Evolutionary conservation across 1,284 basidiomycete genomes (phyloP), one percentile per base, ranked within the genome.

Genomic region (Pseudozyma pruni): DNA sequence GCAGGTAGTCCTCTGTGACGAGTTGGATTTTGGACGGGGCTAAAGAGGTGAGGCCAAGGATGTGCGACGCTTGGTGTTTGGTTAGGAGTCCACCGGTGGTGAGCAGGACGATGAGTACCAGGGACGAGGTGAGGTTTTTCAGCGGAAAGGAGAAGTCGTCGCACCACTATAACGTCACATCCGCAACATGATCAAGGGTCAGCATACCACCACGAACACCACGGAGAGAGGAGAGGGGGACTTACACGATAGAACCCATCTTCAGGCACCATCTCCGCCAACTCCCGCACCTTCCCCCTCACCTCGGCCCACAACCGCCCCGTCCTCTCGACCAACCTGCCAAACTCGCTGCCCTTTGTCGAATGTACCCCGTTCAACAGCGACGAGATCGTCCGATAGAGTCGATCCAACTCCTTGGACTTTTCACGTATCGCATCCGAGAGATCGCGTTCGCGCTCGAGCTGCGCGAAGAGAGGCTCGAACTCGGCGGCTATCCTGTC

Each of bases 1-100:
- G 79, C 11, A 81, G 62, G 45, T 81, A 81, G 35, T 80, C 79
- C 38, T 81, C 79, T 0, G 76, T 76, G 0, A 71, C 38, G 2
- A 81, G 53, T 10, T 62, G 38, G 35, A 81, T 39, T 1, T 31
- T 29, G 3, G 43, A 25, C 13, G 58, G 4, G 1, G 16, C 4
- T 11, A 51, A 20, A 14, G 55, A 43, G 10, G 11, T n/a, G 16
- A 60, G 17, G 7, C 69, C 73, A 1, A 79, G 45, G 3, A 77
- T 47, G 1, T n/a, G 6, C 3, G 38, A 38, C 1, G 46, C 60
- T 44, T 72, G 57, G 1, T 50, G 38, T 29, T 76, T 78, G 1
- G 74, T 68, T 14, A 78, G 35, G 8, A 79, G 53, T 2, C 22
- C n/a, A 1, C 75, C 77, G 0, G 66, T 69, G 5, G 39, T 33